phyloP scores from a whole-genome alignment of 345 rosid genomes.

The rapeseed (Brassica napus) region Da-Ae NC_063447.1:58311501-58312000 shows the following conservation, averaged over 20 bases:
- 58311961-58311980: conserved; percentile 32
- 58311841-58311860: conserved; percentile 60
- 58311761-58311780: conserved; percentile 51
- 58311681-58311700: not conserved
- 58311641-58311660: not conserved
- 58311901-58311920: conserved; percentile 76
- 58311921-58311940: conserved; percentile 91
- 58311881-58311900: conserved; percentile 62
- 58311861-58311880: conserved; percentile 66
- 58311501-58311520: conserved; percentile 72
- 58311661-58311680: not conserved
- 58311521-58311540: conserved; percentile 84
- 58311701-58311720: not conserved
- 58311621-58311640: conserved; percentile 67
- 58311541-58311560: conserved; percentile 87
- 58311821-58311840: conserved; percentile 44
- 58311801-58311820: conserved; percentile 82
- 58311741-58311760: conserved; percentile 54
- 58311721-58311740: conserved; percentile 47
- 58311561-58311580: conserved; percentile 90
- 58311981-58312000: not conserved
- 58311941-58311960: conserved; percentile 28
- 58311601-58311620: conserved; percentile 92
- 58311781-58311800: conserved; percentile 56
- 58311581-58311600: conserved; percentile 91